Evolutionary conservation across 208 protist species (phyloP).

Genomic region (Trypanosomatidae sp.): DNA sequence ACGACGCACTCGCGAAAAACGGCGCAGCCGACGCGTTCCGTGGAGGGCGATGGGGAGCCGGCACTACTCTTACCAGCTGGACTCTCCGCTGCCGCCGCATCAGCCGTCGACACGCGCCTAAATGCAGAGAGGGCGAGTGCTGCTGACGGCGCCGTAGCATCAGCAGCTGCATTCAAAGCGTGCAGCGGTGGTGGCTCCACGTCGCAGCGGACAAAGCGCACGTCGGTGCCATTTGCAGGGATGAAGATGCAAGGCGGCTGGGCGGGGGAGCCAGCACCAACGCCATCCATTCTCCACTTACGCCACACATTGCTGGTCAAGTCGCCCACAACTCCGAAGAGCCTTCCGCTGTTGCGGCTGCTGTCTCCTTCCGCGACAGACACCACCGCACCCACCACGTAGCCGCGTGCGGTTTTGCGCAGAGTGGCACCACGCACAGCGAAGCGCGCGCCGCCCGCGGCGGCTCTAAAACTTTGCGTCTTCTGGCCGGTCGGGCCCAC

Average conservation of each 20-base stretch:
- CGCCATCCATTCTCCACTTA: slow-evolving; percentile 33
- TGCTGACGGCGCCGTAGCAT: slow-evolving; percentile 32
- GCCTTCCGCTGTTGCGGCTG: too few species aligned
- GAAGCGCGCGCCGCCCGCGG: too few species aligned
- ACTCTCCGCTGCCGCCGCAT: not conserved
- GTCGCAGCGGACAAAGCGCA: slow-evolving; percentile 40
- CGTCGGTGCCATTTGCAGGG: slow-evolving; percentile 18
- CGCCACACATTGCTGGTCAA: slow-evolving; percentile 32
- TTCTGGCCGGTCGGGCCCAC: not conserved
- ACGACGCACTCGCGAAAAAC: slow-evolving; percentile 37
- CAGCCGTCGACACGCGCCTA: slow-evolving; percentile 26
- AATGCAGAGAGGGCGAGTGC: slow-evolving; percentile 62
- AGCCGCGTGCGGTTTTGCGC: slow-evolving; percentile 29
- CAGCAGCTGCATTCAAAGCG: slow-evolving; percentile 16
- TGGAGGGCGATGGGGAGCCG: too few species aligned
- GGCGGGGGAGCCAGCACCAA: too few species aligned
- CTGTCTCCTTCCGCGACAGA: slow-evolving; percentile 9
- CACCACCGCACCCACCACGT: slow-evolving; percentile 41
- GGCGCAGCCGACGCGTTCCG: slow-evolving; percentile 35
- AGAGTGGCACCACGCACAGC: slow-evolving; percentile 33
- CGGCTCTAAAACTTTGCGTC: too few species aligned
- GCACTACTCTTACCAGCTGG: too few species aligned
- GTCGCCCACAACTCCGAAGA: slow-evolving; percentile 43
- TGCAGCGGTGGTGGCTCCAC: slow-evolving; percentile 33
- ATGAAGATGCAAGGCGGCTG: slow-evolving; percentile 35